Evolutionary conservation across 2,329 filamentous ascomycete species (phyloP).

Genomic region (Amesomyces nigricolor): DNA sequence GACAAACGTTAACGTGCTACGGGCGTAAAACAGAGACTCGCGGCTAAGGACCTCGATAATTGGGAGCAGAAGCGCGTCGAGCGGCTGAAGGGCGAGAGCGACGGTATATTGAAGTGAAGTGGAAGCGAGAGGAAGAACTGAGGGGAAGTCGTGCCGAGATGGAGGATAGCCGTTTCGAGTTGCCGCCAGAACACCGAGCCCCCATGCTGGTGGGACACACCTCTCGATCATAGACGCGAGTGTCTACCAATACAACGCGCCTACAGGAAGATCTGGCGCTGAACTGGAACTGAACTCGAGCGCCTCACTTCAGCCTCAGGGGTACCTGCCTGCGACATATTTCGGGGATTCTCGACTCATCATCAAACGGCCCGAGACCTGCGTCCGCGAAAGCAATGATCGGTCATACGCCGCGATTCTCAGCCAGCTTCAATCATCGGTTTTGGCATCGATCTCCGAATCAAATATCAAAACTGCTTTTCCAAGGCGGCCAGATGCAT

Average conservation of each 20-base stretch:
- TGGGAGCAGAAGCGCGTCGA: constrained; percentile 97
- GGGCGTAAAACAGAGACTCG: constrained; percentile 53
- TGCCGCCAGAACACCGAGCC: not conserved
- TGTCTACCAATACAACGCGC: not conserved
- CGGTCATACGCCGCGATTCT: too few species aligned
- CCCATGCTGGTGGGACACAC: not conserved
- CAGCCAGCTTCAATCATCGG: too few species aligned
- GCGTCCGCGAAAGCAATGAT: too few species aligned
- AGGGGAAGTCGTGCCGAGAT: not conserved
- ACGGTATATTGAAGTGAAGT: constrained; percentile 59
- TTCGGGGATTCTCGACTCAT: too few species aligned
- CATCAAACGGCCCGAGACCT: too few species aligned
- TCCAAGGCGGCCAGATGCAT: too few species aligned
- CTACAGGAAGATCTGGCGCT: not conserved
- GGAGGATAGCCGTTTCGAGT: not conserved
- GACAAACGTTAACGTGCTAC: not conserved
- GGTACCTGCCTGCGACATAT: too few species aligned
- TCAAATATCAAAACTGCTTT: too few species aligned
- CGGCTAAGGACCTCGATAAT: constrained; percentile 84
- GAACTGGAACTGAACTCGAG: not conserved
- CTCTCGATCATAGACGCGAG: not conserved
- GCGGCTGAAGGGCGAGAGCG: constrained; percentile 80
- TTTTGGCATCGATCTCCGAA: too few species aligned
- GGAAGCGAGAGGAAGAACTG: not conserved
- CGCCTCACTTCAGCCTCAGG: not conserved